These are phyloP conservation scores for Dothistroma septosporum DNA, from an alignment of 2,329 filamentous ascomycete species.

Conservation along the genomic window DNA sequence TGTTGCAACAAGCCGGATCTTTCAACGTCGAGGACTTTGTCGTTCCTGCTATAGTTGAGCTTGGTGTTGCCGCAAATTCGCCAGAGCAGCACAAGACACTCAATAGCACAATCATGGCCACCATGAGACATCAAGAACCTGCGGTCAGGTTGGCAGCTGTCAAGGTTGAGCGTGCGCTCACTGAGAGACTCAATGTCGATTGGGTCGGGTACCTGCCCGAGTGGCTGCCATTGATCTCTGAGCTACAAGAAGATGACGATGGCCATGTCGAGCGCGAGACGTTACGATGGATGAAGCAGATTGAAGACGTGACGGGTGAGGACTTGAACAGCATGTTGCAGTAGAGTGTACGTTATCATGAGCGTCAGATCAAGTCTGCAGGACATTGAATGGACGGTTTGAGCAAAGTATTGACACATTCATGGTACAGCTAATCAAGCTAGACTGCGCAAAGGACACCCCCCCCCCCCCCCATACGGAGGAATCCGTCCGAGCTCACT, in stretches of 20 bases:
- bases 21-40: slow-evolving; percentile 47
- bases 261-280: slow-evolving; percentile 88
- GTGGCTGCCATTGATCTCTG: slow-evolving; percentile 94
- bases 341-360: slow-evolving; percentile 6
- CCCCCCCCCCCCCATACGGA: neutral
- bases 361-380: neutral
- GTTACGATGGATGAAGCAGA: slow-evolving; percentile 81
- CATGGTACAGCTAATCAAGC: neutral
- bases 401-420: neutral
- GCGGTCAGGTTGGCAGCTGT: slow-evolving; percentile 76
- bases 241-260: slow-evolving; percentile 93
- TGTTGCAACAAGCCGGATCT: slow-evolving; percentile 49
- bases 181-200: slow-evolving; percentile 79
- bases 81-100: slow-evolving; percentile 87
- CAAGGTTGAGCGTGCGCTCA: slow-evolving; percentile 66
- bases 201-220: slow-evolving; percentile 89
- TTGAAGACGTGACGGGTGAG: slow-evolving; percentile 86
- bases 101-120: slow-evolving; percentile 72
- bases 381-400: neutral
- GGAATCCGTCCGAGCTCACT: neutral
- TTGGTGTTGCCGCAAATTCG: slow-evolving; percentile 76
- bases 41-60: slow-evolving; percentile 71
- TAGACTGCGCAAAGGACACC: neutral
- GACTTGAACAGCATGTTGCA: slow-evolving; percentile 82
- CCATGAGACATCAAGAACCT: slow-evolving; percentile 68